A percentile compares a stretch with the other conserved stretches of the same genome.
Conservation (phyloP, 1,284 basidiomycete species). For the Ganoderma sinense region DNA sequence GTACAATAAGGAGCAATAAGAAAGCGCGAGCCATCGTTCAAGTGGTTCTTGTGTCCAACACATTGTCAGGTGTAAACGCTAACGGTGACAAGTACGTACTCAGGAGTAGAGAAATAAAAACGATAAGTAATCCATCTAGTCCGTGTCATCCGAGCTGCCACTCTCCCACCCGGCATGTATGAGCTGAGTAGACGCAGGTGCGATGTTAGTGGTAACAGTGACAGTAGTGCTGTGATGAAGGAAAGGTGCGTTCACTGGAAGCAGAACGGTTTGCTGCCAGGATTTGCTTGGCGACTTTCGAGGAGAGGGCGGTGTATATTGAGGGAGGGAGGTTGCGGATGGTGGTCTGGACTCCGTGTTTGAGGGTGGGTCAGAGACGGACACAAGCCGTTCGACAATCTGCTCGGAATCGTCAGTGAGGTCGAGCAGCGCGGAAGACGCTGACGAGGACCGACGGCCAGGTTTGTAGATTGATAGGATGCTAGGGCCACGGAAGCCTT, state of each 20-base stretch:
- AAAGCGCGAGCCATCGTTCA: conserved; percentile 27
- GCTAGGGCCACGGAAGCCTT: conserved; percentile 29
- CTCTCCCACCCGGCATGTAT: conserved; percentile 67
- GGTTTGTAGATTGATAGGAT: conserved; percentile 29
- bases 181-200: conserved; percentile 56
- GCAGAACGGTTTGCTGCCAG: conserved; percentile 48
- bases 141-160: conserved; percentile 50
- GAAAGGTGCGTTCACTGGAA: conserved; percentile 44
- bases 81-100: conserved; percentile 6
- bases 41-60: conserved; percentile 28
- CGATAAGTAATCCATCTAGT: conserved; percentile 23
- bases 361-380: conserved; percentile 23
- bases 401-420: conserved; percentile 38
- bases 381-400: conserved; percentile 38
- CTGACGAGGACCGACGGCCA: conserved; percentile 29
- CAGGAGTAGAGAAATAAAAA: conserved; percentile 4
- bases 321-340: conserved; percentile 25
- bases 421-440: conserved; percentile 29
- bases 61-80: conserved; percentile 30
- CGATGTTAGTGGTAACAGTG: conserved; percentile 44
- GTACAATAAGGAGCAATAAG: conserved; percentile 41
- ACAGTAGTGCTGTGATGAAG: conserved; percentile 48
- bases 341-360: conserved; percentile 24
- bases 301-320: conserved; percentile 19
- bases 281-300: conserved; percentile 43